Evolutionary conservation across 2,329 filamentous ascomycete species (phyloP).

Genomic region (Dichotomopilus funicola): DNA sequence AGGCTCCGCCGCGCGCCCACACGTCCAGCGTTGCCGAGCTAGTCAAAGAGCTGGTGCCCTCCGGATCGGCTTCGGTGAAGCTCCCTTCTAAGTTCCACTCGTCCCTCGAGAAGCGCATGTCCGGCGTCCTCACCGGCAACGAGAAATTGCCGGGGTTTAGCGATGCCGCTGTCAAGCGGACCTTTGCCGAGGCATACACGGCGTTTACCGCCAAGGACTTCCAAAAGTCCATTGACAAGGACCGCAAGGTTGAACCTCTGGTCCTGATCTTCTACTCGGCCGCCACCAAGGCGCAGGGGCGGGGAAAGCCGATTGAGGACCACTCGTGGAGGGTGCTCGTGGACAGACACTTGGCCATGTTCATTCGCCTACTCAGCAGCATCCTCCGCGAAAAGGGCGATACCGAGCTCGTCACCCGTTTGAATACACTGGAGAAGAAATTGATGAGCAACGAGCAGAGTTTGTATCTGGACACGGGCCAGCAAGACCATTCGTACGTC

Average conservation of each 20-base stretch:
- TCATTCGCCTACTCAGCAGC: conserved; percentile 76
- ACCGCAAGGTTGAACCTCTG: conserved; percentile 84
- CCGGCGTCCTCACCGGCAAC: conserved; percentile 70
- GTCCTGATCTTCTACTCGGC: conserved; percentile 95
- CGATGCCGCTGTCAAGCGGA: conserved; percentile 84
- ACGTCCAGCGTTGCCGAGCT: conserved; percentile 74
- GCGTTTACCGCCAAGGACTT: conserved; percentile 85
- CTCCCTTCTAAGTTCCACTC: conserved; percentile 50
- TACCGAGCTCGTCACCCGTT: conserved; percentile 71
- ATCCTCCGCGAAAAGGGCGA: conserved; percentile 75
- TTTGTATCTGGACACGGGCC: conserved; percentile 57
- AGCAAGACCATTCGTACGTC: conserved; percentile 59
- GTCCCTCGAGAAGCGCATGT: conserved; percentile 63
- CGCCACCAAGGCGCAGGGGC: conserved; percentile 77
- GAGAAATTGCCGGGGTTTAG: conserved; percentile 84
- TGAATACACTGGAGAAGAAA: conserved; percentile 84
- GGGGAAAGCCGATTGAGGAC: conserved; percentile 68
- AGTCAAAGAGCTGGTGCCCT: conserved; percentile 71
- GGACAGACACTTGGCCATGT: conserved; percentile 89
- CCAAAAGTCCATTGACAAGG: conserved; percentile 87
- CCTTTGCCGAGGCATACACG: conserved; percentile 90
- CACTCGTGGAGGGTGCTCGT: conserved; percentile 88
- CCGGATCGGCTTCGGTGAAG: conserved; percentile 43
- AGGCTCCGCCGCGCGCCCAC: conserved; percentile 54
- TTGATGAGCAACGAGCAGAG: conserved; percentile 91